phyloP scores from a whole-genome alignment of 805 yeast genomes.

The Tetrapisispora fleetii region DNA sequence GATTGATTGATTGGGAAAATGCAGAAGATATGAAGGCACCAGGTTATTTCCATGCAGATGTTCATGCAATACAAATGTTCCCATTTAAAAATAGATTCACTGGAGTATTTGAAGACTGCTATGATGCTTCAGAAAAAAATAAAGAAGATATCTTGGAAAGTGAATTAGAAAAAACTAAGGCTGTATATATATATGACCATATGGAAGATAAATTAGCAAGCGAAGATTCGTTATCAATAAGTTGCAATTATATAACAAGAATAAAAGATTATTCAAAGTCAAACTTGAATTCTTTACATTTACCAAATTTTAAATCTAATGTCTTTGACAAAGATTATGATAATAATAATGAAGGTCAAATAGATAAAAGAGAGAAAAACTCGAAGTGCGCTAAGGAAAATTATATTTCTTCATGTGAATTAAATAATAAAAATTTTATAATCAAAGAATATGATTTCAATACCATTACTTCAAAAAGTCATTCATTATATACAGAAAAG shows the following conservation, averaged over 20 bases:
- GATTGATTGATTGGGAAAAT: slow-evolving; percentile 67
- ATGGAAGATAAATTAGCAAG: neutral
- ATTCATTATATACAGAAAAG: neutral
- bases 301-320: neutral
- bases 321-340: slow-evolving; percentile 5
- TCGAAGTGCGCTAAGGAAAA: neutral
- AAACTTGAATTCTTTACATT: neutral
- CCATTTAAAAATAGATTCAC: slow-evolving; percentile 41
- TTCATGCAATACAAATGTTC: slow-evolving; percentile 46
- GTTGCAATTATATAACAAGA: slow-evolving; percentile 13
- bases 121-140: neutral
- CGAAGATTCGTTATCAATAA: slow-evolving; percentile 11
- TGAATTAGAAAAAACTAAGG: slow-evolving; percentile 2
- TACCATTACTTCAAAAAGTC: neutral
- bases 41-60: slow-evolving; percentile 65
- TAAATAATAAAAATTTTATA: too few species aligned
- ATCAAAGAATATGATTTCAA: neutral
- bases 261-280: slow-evolving; percentile 1
- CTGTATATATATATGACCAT: slow-evolving; percentile 6
- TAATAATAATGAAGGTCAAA: slow-evolving; percentile 7
- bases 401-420: neutral
- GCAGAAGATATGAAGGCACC: slow-evolving; percentile 57
- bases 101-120: slow-evolving; percentile 8
- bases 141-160: neutral
- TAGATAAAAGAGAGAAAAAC: neutral